phyloP scores from a whole-genome alignment of 176 grass and related monocot species.

The Urochloa ruziziensis region DNA sequence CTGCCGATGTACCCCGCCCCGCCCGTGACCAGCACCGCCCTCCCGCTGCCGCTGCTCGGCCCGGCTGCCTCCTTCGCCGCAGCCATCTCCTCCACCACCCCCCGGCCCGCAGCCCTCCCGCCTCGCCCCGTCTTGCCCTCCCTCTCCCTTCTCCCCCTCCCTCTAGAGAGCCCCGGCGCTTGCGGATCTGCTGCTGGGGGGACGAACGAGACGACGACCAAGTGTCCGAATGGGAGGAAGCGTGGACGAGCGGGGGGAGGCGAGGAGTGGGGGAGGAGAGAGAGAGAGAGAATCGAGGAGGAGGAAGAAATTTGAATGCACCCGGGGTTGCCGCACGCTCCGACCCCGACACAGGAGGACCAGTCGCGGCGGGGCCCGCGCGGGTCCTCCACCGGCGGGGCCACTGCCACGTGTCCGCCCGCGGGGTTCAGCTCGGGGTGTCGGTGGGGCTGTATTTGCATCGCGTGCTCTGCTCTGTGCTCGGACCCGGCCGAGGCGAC shows the following conservation, averaged over 20 bases:
- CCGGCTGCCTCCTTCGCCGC: constrained; percentile 28
- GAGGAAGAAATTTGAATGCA: constrained; percentile 46
- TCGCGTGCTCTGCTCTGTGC: not conserved
- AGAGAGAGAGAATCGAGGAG: not conserved
- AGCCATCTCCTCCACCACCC: not conserved
- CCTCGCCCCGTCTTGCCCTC: not conserved
- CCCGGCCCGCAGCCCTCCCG: not conserved
- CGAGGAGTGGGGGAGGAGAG: not conserved
- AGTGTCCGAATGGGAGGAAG: not conserved
- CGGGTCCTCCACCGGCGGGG: not conserved
- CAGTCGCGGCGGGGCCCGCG: constrained; percentile 26
- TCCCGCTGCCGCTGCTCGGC: constrained; percentile 27
- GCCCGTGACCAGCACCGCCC: constrained; percentile 80
- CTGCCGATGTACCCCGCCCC: constrained; percentile 95
- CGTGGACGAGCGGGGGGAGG: not conserved
- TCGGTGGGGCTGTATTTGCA: not conserved
- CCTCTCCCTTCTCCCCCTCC: no score
- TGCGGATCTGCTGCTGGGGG: constrained; percentile 24
- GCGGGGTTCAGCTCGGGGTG: not conserved
- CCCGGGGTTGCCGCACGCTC: constrained; percentile 28
- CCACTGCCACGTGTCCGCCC: not conserved
- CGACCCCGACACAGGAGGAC: constrained; percentile 16
- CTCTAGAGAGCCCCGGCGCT: not conserved
- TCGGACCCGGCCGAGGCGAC: not conserved
- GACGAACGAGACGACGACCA: not conserved